phyloP scores from a whole-genome alignment of 495 filamentous ascomycete genomes.

The Neurospora sp. region DNA sequence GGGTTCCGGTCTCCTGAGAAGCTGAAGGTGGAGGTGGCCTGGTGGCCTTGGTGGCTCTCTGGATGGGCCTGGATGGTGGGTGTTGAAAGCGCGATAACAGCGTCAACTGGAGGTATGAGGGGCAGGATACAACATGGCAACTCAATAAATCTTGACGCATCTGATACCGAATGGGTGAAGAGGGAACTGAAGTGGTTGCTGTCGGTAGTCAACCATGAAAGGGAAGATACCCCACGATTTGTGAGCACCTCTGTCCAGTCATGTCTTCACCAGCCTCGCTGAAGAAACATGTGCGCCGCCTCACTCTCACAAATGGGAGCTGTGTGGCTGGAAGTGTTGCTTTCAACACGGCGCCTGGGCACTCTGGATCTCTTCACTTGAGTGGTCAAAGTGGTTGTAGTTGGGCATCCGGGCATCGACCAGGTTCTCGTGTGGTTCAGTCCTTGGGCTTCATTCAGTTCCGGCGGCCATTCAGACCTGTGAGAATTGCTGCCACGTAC shows the following conservation, averaged over 20 bases:
- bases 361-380: not conserved
- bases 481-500: not conserved
- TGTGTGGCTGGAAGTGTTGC: not conserved
- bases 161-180: not conserved
- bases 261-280: not conserved
- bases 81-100: not conserved
- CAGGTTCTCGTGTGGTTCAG: not conserved
- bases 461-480: not conserved
- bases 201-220: conserved; percentile 2
- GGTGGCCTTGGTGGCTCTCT: not conserved
- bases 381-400: conserved; percentile 4
- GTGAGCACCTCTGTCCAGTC: not conserved
- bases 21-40: not conserved
- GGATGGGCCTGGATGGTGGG: not conserved
- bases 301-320: conserved; percentile 8
- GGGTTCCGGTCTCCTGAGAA: not conserved
- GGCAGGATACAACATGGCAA: not conserved
- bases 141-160: not conserved
- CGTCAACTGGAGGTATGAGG: not conserved
- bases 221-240: conserved; percentile 10
- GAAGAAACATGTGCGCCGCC: conserved; percentile 1
- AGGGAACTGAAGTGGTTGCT: not conserved
- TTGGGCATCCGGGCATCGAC: conserved; percentile 21
- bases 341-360: not conserved
- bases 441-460: not conserved